Percentiles rank a stretch among this genome's conserved stretches.
Conservation (phyloP, 768 basidiomycete genomes). For the Suillus spraguei region DNA sequence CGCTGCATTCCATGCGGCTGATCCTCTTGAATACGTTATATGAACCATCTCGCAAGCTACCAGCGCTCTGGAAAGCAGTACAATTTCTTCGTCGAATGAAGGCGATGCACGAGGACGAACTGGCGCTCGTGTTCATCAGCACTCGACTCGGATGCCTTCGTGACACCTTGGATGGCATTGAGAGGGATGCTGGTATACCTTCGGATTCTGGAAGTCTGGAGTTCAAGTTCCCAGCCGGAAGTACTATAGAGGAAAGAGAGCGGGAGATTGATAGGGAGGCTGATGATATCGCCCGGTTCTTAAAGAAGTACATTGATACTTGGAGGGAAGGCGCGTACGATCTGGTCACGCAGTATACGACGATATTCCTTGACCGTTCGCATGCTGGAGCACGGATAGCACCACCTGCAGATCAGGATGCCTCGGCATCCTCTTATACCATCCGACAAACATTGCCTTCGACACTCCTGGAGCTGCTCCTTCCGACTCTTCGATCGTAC, state of each 20-base stretch:
- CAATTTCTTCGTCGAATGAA: slow-evolving; percentile 86
- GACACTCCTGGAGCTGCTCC: slow-evolving; percentile 49
- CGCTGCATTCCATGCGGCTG: slow-evolving; percentile 66
- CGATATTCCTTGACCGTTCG: slow-evolving; percentile 82
- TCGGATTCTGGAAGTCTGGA: slow-evolving; percentile 16
- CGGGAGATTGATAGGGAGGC: slow-evolving; percentile 58
- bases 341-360: slow-evolving; percentile 84
- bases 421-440: slow-evolving; percentile 15
- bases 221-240: slow-evolving; percentile 18
- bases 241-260: slow-evolving; percentile 36
- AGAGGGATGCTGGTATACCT: slow-evolving; percentile 45
- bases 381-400: slow-evolving; percentile 26
- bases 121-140: slow-evolving; percentile 85
- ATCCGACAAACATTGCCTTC: slow-evolving; percentile 33
- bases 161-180: slow-evolving; percentile 54
- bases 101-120: slow-evolving; percentile 67
- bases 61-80: slow-evolving; percentile 87
- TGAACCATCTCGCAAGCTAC: slow-evolving; percentile 83
- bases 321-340: slow-evolving; percentile 95
- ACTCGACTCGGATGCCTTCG: slow-evolving; percentile 69
- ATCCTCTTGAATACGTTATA: slow-evolving; percentile 79
- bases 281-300: slow-evolving; percentile 74
- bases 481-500: slow-evolving; percentile 62
- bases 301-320: slow-evolving; percentile 85
- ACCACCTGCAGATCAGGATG: slow-evolving; percentile 25